Base-by-base conservation (phyloP, 1,284 basidiomycete species). In the Rhodotorula sp. region DNA sequence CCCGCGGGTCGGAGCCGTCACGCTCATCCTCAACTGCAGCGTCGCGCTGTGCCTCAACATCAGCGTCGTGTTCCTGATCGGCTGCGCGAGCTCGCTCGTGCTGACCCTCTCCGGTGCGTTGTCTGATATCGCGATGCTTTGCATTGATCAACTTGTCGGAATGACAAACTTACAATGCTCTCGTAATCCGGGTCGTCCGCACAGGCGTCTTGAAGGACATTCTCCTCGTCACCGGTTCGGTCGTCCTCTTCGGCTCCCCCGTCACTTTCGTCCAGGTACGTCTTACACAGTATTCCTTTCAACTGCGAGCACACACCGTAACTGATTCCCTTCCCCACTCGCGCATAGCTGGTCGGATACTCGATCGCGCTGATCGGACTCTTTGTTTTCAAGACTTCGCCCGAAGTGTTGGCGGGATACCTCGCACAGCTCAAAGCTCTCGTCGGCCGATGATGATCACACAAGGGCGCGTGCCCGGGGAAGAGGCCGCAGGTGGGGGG, bases 21-120 rank as follows among this genome's bases (percentile, higher is more conserved):
- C 82, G 53, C 79, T 84, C 22, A 71, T 83, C 67, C 74, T 80
- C 63, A 84, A 84, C 74, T 83, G 82, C 17, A 78, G 79, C 44
- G 79, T 83, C 49, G 83, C 83, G 4, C 82, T 84, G 60, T 77
- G 79, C n/a, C 78, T 84, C 64, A 84, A 84, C 78, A 77, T 84
- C 56, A 79, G 82, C 8, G 78, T 79, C 26, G 82, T 83, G 17
- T 82, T 83, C 73, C 77, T 83, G 33, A 68, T 75, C 60, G 81
- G 82, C n/a, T 81, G 81, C 62, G 82, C 82, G 20, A 78, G 77
- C 64, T 80, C 79, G 49, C 78, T 83, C 58, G 80, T 81, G 24
- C 72, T 82, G 60, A 82, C 82, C 14, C 77, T 83, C 7, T 80
- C 80, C 3, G 81, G 81, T 69, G 76, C 79, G 57, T 46, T 15